Evolutionary conservation across 2,329 filamentous ascomycete genomes (phyloP).

Genomic region (Exophiala lecanii-corni): DNA sequence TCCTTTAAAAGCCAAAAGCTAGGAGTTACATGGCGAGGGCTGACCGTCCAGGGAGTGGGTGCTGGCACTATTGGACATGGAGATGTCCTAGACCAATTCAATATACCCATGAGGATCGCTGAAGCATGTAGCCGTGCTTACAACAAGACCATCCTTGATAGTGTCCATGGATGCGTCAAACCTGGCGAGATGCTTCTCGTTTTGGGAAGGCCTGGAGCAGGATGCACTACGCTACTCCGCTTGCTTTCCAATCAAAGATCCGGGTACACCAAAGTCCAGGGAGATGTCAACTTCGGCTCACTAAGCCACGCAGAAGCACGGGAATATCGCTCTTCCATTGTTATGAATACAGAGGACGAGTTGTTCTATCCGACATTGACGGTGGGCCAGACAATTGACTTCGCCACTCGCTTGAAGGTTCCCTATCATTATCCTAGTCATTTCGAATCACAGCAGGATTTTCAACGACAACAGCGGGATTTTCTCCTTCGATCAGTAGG

Average conservation of each 20-base stretch:
- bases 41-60: constrained; percentile 59
- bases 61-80: constrained; percentile 62
- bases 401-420: constrained; percentile 55
- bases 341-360: constrained; percentile 52
- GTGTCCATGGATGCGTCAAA: constrained; percentile 60
- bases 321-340: constrained; percentile 53
- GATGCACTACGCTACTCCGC: constrained; percentile 67
- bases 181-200: constrained; percentile 69
- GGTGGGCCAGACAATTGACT: constrained; percentile 50
- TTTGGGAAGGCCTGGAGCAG: constrained; percentile 62
- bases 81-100: constrained; percentile 58
- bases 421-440: constrained; percentile 41
- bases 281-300: constrained; percentile 55
- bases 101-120: constrained; percentile 49
- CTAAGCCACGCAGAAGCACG: constrained; percentile 40
- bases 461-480: constrained; percentile 44
- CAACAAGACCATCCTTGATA: constrained; percentile 54
- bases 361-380: constrained; percentile 49
- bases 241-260: constrained; percentile 60
- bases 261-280: constrained; percentile 55
- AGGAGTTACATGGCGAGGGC: constrained; percentile 61
- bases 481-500: constrained; percentile 56
- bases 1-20: constrained; percentile 49
- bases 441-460: constrained; percentile 41
- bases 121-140: constrained; percentile 41